Evolutionary conservation across 2,329 filamentous ascomycete species (phyloP).

Genomic region (Capronia epimyces): DNA sequence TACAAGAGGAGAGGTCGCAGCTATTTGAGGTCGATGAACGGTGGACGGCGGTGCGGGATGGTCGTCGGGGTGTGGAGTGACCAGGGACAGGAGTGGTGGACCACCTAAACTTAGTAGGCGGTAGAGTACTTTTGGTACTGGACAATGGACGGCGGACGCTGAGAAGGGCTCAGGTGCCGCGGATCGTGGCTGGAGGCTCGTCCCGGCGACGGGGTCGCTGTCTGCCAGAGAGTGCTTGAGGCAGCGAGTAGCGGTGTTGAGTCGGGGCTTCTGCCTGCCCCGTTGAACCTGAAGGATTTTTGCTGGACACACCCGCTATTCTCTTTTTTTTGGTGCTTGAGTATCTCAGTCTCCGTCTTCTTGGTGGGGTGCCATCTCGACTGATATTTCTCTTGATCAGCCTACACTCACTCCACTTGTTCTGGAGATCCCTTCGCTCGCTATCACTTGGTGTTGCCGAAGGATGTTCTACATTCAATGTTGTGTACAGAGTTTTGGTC

Average conservation of each 20-base stretch:
- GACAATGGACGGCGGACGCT: neutral
- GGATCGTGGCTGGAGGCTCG: conserved; percentile 22
- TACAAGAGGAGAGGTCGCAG: neutral
- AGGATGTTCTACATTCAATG: conserved; percentile 10
- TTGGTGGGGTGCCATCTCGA: conserved; percentile 14
- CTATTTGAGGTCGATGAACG: neutral
- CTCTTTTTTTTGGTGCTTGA: neutral
- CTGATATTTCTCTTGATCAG: conserved; percentile 4
- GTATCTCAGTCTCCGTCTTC: conserved; percentile 12
- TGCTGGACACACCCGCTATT: neutral
- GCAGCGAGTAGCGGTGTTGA: neutral
- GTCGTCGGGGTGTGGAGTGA: conserved; percentile 3
- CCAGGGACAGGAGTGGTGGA: neutral
- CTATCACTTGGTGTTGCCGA: conserved; percentile 7
- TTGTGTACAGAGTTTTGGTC: neutral
- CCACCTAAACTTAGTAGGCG: neutral
- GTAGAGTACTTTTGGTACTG: neutral
- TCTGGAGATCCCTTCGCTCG: neutral
- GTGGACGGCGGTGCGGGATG: conserved; percentile 1
- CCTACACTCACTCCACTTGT: conserved; percentile 10
- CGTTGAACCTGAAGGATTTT: neutral
- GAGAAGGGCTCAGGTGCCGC: neutral
- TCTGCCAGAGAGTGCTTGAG: conserved; percentile 4
- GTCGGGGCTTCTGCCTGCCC: neutral
- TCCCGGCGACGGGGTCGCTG: conserved; percentile 12